These are phyloP conservation scores for Penicillium olsonii DNA, from an alignment of 2,329 filamentous ascomycete species.

Conservation along the genomic window DNA sequence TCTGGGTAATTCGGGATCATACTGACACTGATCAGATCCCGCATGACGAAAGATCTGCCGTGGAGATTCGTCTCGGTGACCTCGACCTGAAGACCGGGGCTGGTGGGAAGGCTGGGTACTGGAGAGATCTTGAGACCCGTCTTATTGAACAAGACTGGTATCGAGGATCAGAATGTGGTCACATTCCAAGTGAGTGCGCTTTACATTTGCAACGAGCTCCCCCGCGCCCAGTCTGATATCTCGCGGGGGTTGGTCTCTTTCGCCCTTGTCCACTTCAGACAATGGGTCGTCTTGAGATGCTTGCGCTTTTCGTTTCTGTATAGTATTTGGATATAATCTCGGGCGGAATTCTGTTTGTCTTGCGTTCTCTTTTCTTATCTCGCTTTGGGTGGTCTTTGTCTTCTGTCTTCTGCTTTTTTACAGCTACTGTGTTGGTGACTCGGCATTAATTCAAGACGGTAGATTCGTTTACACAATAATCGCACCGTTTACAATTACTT, in stretches of 20 bases:
- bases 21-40: slow-evolving; percentile 32
- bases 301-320: background rate
- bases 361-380: background rate
- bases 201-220: slow-evolving; percentile 15
- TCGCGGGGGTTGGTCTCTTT: background rate
- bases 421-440: background rate
- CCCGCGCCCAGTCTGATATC: background rate
- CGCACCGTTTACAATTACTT: background rate
- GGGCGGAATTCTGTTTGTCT: background rate
- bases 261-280: background rate
- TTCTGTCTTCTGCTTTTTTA: background rate
- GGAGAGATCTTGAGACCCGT: slow-evolving; percentile 63
- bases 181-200: slow-evolving; percentile 34
- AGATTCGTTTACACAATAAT: background rate
- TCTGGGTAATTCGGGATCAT: background rate
- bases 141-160: slow-evolving; percentile 73
- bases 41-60: slow-evolving; percentile 29
- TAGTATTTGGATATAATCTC: background rate
- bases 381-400: background rate
- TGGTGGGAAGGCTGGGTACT: slow-evolving; percentile 66
- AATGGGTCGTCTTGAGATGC: background rate
- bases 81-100: slow-evolving; percentile 72
- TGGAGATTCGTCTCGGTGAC: slow-evolving; percentile 65
- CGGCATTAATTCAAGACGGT: background rate
- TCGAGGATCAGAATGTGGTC: slow-evolving; percentile 38